Base-by-base conservation (phyloP, 1,284 basidiomycete genomes). In the Volvariella volvacea region DNA sequence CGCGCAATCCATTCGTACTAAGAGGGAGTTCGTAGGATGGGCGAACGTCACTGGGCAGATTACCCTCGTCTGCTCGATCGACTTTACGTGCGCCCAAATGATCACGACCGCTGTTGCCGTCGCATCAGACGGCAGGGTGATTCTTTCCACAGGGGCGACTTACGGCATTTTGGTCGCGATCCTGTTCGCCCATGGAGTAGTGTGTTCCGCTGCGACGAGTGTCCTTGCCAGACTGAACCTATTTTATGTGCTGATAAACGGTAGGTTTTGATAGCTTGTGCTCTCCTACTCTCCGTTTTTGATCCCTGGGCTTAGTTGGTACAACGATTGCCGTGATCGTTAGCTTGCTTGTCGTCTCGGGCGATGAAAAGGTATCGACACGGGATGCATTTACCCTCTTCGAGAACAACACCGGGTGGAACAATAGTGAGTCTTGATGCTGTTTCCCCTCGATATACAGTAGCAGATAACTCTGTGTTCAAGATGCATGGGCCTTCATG, bases 401-500 rank as follows among this genome's bases (percentile, higher is more conserved):
- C 48, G 79, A 85, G 58, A 86, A 85, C 50, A 75, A 78, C 52
- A 76, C 75, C 0, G 80, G 79, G n/a, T 85, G 80, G 80, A 49
- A 59, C 3, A 74, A 74, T 45, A 65, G 79, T 76, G n/a, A n/a
- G 9, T 9, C 30, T 31, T 31, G 30, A 31, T 3, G 43, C 19
- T 15, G 42, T 31, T 31, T 31, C 9, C 9, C 30, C 30, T 31
- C 9, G 30, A 9, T n/a, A 9, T 9, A 31, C 30, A 31, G 9
- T n/a, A 31, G 30, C 30, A n/a, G n/a, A n/a, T n/a, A n/a, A n/a
- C n/a, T n/a, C n/a, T n/a, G n/a, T n/a, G n/a, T n/a, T 31, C 17
- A 50, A 84, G 82, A 74, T 60, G 80, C 77, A 10, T 85, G 80
- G 80, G 80, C 83, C 0, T 87, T 88, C 57, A 62, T 88, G 49